Evolutionary conservation across 2,329 filamentous ascomycete genomes (phyloP).

Genomic region (Ophiobolus disseminans): DNA sequence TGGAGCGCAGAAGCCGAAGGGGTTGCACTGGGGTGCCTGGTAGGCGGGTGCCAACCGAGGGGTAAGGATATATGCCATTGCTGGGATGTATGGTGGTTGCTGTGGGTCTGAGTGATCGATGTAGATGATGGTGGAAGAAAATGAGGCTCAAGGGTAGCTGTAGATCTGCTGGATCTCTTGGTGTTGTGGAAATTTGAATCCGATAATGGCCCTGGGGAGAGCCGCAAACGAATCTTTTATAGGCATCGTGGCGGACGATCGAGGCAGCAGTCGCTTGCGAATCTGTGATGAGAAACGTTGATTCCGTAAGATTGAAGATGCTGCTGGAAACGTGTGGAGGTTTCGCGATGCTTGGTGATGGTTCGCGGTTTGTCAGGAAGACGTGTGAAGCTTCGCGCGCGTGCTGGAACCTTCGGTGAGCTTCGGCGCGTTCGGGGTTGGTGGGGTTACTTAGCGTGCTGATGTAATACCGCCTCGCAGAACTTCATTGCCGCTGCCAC

Average conservation of each 20-base stretch:
- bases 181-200: conserved; percentile 26
- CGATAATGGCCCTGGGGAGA: conserved; percentile 33
- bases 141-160: conserved; percentile 26
- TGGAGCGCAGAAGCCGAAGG: conserved; percentile 35
- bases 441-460: conserved; percentile 12
- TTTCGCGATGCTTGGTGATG: conserved; percentile 33
- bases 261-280: conserved; percentile 38
- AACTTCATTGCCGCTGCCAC: no score
- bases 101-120: conserved; percentile 4
- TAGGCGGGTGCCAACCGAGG: conserved; percentile 43
- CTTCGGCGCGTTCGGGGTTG: conserved; percentile 3
- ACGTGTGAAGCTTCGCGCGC: conserved; percentile 28
- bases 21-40: conserved; percentile 35
- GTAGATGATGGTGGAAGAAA: conserved; percentile 11
- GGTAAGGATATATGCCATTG: conserved; percentile 46
- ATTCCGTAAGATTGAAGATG: conserved; percentile 35
- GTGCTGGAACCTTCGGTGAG: conserved; percentile 32
- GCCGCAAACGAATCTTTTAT: conserved; percentile 35
- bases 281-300: conserved; percentile 34
- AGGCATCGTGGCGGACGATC: conserved; percentile 31
- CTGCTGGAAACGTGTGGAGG: conserved; percentile 34
- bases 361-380: conserved; percentile 32
- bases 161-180: conserved; percentile 29
- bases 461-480: conserved; percentile 43
- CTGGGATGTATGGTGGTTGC: conserved; percentile 9